phyloP scores from a whole-genome alignment of 306 rosid species.

The Trifolium subterraneum region DNA sequence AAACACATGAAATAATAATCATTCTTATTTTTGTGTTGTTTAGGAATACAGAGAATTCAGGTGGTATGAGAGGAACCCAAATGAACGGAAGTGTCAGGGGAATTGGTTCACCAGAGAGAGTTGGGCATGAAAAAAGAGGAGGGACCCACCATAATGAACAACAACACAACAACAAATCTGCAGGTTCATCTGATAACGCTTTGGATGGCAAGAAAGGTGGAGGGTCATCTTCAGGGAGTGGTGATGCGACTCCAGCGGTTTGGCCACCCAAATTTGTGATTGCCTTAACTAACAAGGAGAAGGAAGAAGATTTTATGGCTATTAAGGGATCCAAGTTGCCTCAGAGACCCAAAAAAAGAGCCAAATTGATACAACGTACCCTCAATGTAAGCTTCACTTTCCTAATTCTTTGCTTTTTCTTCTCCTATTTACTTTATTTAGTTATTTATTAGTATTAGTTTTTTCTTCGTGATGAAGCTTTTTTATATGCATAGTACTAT shows the following conservation, averaged over 20 bases:
- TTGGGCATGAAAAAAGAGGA: slow-evolving; percentile 85
- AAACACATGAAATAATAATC: neutral
- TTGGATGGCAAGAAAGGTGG: slow-evolving; percentile 92
- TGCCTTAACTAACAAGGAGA: slow-evolving; percentile 90
- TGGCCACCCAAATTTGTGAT: slow-evolving; percentile 96
- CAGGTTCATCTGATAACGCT: slow-evolving; percentile 81
- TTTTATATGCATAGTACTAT: neutral
- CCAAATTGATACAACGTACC: slow-evolving; percentile 83
- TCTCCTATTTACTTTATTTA: neutral
- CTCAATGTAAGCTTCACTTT: slow-evolving; percentile 78
- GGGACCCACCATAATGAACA: slow-evolving; percentile 28
- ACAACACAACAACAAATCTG: slow-evolving; percentile 49
- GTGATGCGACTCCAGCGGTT: slow-evolving; percentile 66
- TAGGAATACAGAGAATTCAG: slow-evolving; percentile 78
- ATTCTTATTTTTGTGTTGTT: neutral
- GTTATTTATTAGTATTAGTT: neutral
- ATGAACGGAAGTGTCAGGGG: slow-evolving; percentile 78
- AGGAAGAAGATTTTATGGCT: slow-evolving; percentile 92
- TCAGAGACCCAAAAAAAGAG: slow-evolving; percentile 89
- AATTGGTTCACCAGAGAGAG: slow-evolving; percentile 84
- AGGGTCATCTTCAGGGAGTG: slow-evolving; percentile 86
- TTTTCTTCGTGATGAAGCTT: neutral
- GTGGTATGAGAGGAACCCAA: slow-evolving; percentile 87
- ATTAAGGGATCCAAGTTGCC: slow-evolving; percentile 92
- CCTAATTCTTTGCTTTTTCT: slow-evolving; percentile 3